These are phyloP conservation scores for Saxophila tyrrhenica DNA, from an alignment of 495 filamentous ascomycete species.

Conservation along the genomic window DNA sequence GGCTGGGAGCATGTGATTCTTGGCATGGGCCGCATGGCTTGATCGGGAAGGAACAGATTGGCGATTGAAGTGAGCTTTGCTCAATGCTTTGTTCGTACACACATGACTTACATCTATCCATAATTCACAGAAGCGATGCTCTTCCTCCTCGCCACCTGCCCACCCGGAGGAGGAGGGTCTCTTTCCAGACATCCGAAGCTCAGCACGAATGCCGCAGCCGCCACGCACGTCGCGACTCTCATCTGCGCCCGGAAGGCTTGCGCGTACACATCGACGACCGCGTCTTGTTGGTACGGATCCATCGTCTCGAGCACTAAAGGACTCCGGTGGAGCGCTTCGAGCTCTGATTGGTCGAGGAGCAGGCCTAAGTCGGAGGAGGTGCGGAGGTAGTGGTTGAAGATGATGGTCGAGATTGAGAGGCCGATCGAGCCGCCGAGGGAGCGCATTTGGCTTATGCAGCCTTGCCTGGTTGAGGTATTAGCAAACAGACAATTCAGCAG, in stretches of 20 bases:
- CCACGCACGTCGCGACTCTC: background rate
- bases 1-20: no score
- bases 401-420: slow-evolving; percentile 4
- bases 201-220: background rate
- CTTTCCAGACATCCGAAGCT: background rate
- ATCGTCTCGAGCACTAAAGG: background rate
- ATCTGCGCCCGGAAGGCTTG: background rate
- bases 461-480: no score
- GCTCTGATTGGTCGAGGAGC: background rate
- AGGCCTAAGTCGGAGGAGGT: background rate
- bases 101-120: background rate
- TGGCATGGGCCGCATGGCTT: no score
- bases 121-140: background rate
- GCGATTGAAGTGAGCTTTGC: no score
- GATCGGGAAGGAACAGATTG: no score
- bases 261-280: background rate
- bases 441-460: slow-evolving; percentile 2
- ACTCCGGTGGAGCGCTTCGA: background rate
- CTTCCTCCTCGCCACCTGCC: background rate
- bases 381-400: slow-evolving; percentile 3
- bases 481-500: no score
- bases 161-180: background rate
- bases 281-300: background rate
- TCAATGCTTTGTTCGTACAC: background rate
- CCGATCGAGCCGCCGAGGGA: slow-evolving; percentile 5